phyloP scores from a whole-genome alignment of 345 rosid species.

The Cardamine occulta region DNA sequence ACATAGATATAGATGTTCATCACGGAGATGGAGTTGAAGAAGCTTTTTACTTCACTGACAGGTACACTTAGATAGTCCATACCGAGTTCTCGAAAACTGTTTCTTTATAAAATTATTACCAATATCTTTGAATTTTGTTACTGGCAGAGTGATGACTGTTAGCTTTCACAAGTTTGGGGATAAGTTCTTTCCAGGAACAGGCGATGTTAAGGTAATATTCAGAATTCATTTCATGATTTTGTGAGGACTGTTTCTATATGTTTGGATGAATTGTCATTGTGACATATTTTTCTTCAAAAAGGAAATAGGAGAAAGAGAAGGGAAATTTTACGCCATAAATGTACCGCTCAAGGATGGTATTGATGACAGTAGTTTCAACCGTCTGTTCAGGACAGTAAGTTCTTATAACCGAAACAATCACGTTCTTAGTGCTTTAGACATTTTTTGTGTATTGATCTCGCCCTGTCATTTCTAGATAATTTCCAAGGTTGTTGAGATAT shows the following conservation, averaged over 20 bases:
- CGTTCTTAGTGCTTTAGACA: not conserved
- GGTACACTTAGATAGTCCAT: conserved; percentile 46
- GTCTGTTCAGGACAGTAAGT: conserved; percentile 90
- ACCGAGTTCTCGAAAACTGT: not conserved
- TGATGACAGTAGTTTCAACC: conserved; percentile 90
- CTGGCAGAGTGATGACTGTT: conserved; percentile 96
- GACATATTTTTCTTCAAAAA: conserved; percentile 44
- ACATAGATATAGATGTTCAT: conserved; percentile 97
- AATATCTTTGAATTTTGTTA: conserved; percentile 24
- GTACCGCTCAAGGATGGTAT: conserved; percentile 98
- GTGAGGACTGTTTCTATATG: conserved; percentile 14
- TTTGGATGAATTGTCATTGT: conserved; percentile 22
- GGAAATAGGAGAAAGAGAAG: conserved; percentile 98
- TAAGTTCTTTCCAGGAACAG: conserved; percentile 97
- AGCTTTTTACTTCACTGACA: conserved; percentile 96
- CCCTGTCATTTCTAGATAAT: conserved; percentile 58
- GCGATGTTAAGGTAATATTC: conserved; percentile 85
- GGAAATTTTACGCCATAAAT: conserved; percentile 93
- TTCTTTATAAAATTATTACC: conserved; percentile 10
- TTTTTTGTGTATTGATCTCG: not conserved
- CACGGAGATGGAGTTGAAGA: conserved; percentile 99
- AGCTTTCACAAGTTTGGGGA: conserved; percentile 98
- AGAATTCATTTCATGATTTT: not conserved
- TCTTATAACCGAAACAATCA: conserved; percentile 27
- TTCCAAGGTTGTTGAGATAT: conserved; percentile 86